Base-by-base conservation (phyloP, 345 rosid genomes). In the Odontarrhena argentea region DNA sequence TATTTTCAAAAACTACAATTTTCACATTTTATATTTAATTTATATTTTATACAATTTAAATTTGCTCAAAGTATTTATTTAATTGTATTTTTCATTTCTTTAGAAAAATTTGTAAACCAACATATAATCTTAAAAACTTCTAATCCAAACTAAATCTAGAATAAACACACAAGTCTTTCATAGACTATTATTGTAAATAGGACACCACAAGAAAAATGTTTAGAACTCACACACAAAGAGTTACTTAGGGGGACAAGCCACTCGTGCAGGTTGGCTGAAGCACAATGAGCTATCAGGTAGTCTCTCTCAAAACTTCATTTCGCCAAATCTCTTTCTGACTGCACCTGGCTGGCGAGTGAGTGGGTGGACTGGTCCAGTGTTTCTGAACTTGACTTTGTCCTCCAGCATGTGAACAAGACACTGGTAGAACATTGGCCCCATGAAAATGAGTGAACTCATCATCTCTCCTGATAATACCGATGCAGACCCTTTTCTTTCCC, bases 351-450 rank as follows among this genome's bases (percentile, higher is more conserved):
- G 97, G 36, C 92, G 79, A 2, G 97, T 87, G 55, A 94, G 95
- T 0, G 97, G 97, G 78, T 91, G 96, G 8, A 91, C 91, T 2
- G 96, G 93, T 8, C 99, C 97, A 0, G 96, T 91, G 82, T 94
- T 94, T 14, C 96, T 82, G 69, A 91, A 94, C 14, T 91, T 94
- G 18, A 91, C 96, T 35, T 91, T 91, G 73, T 91, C 96, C 74
- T 91, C 96, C 2, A 93, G 85, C 96, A 86, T 87, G 80, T 94
- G 97, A 69, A 87, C 12, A 52, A 94, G 83, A 0, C 93, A 76
- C 79, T 91, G 97, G 76, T 94, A 87, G 80, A 94, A 94, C 3
- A 87, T 87, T 2, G 96, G 97, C 1, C 96, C 96, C 77, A 91
- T 87, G 70, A 94, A 94, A 32, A 91, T 80, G 44, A 91, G 84